Evolutionary conservation across 768 basidiomycete genomes (phyloP).

Genomic region (Mycena floridula): DNA sequence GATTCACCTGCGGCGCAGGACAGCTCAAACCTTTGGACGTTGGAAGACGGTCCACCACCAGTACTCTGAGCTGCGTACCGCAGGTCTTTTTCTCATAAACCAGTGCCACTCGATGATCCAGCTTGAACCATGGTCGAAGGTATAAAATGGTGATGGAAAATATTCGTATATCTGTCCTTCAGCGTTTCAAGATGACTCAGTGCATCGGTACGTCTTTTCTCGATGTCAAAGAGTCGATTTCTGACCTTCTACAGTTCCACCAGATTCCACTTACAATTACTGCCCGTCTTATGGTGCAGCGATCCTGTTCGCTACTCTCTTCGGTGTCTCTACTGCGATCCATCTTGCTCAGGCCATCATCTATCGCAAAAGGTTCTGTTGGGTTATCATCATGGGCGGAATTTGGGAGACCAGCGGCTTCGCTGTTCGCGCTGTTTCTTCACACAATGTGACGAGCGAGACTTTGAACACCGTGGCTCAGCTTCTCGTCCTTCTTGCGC

Average conservation of each 20-base stretch:
- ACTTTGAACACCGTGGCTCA: slow-evolving; percentile 9
- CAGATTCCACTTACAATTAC: slow-evolving; percentile 9
- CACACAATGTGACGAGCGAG: slow-evolving; percentile 6
- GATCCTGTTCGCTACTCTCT: slow-evolving; percentile 13
- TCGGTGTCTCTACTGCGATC: slow-evolving; percentile 9
- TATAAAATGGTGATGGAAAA: no score
- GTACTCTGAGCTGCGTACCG: no score
- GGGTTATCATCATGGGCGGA: slow-evolving; percentile 17
- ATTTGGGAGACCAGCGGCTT: slow-evolving; percentile 16
- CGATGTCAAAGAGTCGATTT: not conserved
- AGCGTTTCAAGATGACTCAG: not conserved
- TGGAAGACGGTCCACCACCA: no score
- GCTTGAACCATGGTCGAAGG: no score
- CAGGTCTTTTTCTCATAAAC: no score
- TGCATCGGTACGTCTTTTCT: not conserved
- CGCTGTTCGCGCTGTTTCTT: slow-evolving; percentile 7
- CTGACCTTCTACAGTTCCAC: not conserved
- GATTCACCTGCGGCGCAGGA: no score
- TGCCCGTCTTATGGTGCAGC: slow-evolving; percentile 17
- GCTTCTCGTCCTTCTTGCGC: slow-evolving; percentile 16
- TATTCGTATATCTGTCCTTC: no score
- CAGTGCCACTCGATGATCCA: no score
- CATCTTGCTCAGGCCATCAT: slow-evolving; percentile 14
- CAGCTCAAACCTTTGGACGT: no score
- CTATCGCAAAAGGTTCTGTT: slow-evolving; percentile 17